Evolutionary conservation across 768 basidiomycete species (phyloP), one percentile per base, ranked within the genome.

Genomic region (Mycena sanguinolenta): DNA sequence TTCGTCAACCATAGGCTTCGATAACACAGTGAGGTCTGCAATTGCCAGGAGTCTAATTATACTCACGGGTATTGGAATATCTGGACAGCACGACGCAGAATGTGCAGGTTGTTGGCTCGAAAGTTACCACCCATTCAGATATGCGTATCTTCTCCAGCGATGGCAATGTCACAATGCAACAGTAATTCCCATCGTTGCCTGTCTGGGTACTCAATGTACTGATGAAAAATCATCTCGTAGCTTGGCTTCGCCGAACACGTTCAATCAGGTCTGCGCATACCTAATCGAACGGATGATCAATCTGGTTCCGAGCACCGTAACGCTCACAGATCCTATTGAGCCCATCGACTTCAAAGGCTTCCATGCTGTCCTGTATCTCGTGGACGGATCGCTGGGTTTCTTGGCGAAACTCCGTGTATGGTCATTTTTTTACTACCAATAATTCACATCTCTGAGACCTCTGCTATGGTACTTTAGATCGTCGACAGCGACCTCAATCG

Each of bases 71-170:
- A 30, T 55, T 17, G 36, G 59, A 67, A 42, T 74, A 67, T 39
- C 67, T 69, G 8, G 36, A 63, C 13, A 52, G 42, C 38, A 69
- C 65, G 13, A 71, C 73, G 13, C n/a, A 63, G 16, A 62, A 74
- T 61, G 67, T 69, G 21, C 73, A 76, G 10, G 77, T 76, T 17
- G 67, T 71, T 19, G 67, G 65, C 16, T 60, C 67, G 36, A 76
- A 77, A 55, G 65, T 61, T 12, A 75, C 75, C 5, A 65, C 65
- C 14, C 67, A 60, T 36, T 77, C 77, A 19, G 77, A 77, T 39
- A 59, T 73, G 28, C 75, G 74, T n/a, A 74, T 77, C 38, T 77
- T 77, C 57, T 64, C 59, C 2, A 69, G 64, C 27, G 77, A 77
- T 52, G 68, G 69, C 10, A 77, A 77, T 65, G 67, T 49, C 13